phyloP scores from a whole-genome alignment of 208 protist species.

The Naegleria fowleri region DNA sequence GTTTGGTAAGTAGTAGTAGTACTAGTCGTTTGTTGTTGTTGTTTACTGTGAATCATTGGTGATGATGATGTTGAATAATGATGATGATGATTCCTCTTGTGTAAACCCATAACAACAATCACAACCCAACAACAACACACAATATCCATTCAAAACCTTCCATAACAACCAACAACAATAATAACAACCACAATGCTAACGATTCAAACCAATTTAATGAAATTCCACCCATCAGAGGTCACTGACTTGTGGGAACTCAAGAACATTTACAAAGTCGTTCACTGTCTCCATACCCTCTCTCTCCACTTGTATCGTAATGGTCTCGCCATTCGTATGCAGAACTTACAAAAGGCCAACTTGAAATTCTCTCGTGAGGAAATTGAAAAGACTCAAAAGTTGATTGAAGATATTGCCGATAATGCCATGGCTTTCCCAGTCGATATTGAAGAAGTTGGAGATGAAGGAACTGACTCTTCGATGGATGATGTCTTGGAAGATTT shows the following conservation, averaged over 20 bases:
- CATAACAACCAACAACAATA: too few relatives aligned
- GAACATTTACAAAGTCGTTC: constrained; percentile 14
- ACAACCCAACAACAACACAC: too few relatives aligned
- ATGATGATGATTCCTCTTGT: too few relatives aligned
- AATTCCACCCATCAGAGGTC: too few relatives aligned
- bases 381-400: background rate
- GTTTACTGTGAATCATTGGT: too few relatives aligned
- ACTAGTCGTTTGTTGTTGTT: too few relatives aligned
- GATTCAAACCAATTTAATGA: too few relatives aligned
- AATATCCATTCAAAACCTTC: too few relatives aligned
- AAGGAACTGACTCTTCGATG: background rate
- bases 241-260: constrained; percentile 16
- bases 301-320: background rate
- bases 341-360: background rate
- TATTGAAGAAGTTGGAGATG: background rate
- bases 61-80: too few relatives aligned
- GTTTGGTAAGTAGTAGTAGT: background rate
- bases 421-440: background rate
- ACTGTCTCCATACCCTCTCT: background rate
- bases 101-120: too few relatives aligned
- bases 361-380: constrained; percentile 9
- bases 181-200: too few relatives aligned
- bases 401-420: background rate
- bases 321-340: background rate
- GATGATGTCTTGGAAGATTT: background rate